Percentiles rank a stretch among this genome's conserved stretches.
phyloP scores from a whole-genome alignment of 106 monocot genomes.

The Dendrobium catenatum region DNA sequence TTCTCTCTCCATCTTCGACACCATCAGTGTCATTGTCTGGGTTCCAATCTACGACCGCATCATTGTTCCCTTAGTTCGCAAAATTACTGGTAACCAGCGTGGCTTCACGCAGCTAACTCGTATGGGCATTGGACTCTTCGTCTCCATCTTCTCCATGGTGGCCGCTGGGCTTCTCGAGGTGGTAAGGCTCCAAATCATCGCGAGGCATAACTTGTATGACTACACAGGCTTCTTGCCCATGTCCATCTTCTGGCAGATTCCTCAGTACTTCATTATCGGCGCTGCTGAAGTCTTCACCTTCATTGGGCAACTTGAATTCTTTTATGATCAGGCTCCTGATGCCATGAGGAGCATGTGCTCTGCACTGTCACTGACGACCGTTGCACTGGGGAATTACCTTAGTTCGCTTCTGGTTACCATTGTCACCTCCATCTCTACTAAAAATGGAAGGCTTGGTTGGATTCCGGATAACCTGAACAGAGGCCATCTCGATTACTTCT shows the following conservation, averaged over 20 bases:
- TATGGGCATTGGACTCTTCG: constrained; percentile 75
- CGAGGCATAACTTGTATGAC: constrained; percentile 40
- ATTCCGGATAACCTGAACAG: constrained; percentile 55
- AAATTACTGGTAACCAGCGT: constrained; percentile 43
- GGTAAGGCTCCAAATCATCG: constrained; percentile 38
- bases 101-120: constrained; percentile 76
- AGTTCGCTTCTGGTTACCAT: constrained; percentile 48
- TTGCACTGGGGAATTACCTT: constrained; percentile 46
- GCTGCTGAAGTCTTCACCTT: constrained; percentile 61
- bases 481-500: constrained; percentile 64
- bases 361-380: constrained; percentile 48
- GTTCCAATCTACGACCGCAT: constrained; percentile 67
- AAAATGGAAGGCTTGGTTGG: constrained; percentile 39
- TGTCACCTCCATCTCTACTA: constrained; percentile 29
- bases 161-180: constrained; percentile 57
- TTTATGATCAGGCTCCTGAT: constrained; percentile 70
- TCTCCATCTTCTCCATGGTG: constrained; percentile 71
- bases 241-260: constrained; percentile 68
- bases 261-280: constrained; percentile 65
- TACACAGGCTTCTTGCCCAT: constrained; percentile 29
- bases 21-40: constrained; percentile 69
- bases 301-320: constrained; percentile 63
- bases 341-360: constrained; percentile 72
- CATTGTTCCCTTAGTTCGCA: constrained; percentile 51
- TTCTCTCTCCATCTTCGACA: constrained; percentile 76